Evolutionary conservation across 2,329 filamentous ascomycete genomes (phyloP).

Genomic region (Kalaharituber pfeilii): DNA sequence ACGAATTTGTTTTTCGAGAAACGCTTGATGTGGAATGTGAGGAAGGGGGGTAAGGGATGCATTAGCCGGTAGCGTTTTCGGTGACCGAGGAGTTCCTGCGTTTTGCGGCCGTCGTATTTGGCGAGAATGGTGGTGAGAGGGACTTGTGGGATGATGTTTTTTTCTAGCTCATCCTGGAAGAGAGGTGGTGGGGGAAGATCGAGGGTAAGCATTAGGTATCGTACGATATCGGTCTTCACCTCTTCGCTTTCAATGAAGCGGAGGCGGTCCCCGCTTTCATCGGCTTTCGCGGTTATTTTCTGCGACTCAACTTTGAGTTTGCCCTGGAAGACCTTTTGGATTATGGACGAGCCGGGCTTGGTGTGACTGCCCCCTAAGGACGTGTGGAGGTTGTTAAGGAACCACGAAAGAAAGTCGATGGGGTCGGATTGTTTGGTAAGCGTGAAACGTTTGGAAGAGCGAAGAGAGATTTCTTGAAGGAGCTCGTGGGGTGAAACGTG

Average conservation of each 20-base stretch:
- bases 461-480: slow-evolving; percentile 79
- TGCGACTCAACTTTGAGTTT: slow-evolving; percentile 84
- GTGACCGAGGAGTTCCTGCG: slow-evolving; percentile 77
- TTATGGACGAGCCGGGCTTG: slow-evolving; percentile 65
- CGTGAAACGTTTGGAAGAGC: slow-evolving; percentile 82
- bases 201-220: slow-evolving; percentile 81
- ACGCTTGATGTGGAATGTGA: slow-evolving; percentile 90
- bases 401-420: slow-evolving; percentile 93
- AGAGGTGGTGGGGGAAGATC: slow-evolving; percentile 82
- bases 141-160: slow-evolving; percentile 87
- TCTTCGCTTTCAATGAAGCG: slow-evolving; percentile 81
- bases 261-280: slow-evolving; percentile 58
- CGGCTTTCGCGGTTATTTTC: slow-evolving; percentile 77
- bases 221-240: slow-evolving; percentile 57
- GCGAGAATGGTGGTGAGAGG: slow-evolving; percentile 65
- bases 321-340: slow-evolving; percentile 89
- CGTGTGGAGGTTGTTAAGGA: slow-evolving; percentile 86
- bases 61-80: slow-evolving; percentile 76
- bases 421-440: slow-evolving; percentile 84
- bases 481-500: slow-evolving; percentile 96
- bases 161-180: slow-evolving; percentile 86
- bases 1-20: slow-evolving; percentile 97
- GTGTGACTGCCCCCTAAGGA: slow-evolving; percentile 78
- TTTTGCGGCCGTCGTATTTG: slow-evolving; percentile 80
- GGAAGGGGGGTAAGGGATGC: slow-evolving; percentile 77